Evolutionary conservation across 2,329 filamentous ascomycete genomes (phyloP), one percentile per base, ranked within the genome.

Genomic region (Epichloe typhina): DNA sequence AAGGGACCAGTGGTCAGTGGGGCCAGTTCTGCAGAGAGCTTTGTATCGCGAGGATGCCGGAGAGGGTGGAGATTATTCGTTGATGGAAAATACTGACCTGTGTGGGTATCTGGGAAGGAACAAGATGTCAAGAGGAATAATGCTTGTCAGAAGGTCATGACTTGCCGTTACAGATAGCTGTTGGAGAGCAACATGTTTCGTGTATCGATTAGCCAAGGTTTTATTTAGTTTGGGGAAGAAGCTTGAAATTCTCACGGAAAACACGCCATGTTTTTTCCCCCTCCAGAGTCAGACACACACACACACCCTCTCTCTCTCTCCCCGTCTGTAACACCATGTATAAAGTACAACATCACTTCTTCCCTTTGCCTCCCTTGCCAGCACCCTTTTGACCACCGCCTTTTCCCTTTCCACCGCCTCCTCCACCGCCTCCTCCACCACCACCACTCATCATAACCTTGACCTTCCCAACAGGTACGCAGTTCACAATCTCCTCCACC

Each of bases 401-500:
- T 17, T 33, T 38, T 65, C 64, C 4, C 59, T 64, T 51, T 65
- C 62, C 53, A 17, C 36, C 36, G 6, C 45, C 45, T 11, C 59
- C 64, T 17, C 69, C 66, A 2, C 23, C 21, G 1, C 21, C 21
- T 4, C 72, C 68, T 15, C 64, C 66, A 26, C 17, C 17, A 17
- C 17, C 17, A 1, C 81, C 81, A 13, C 76, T 72, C 72, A 86
- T 79, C 80, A 95, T 86, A 39, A 95, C 79, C 59, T 85, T 80
- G 38, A 93, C 79, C 64, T 86, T 91, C 35, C 83, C 77, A 0
- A 94, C 88, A 0, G 88, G 86, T 56, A 96, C 77, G 4, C 80
- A 78, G 58, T 91, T 90, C 50, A 89, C 79, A 15, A 88, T 77
- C 69, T 95, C 90, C 53, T 86, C 82, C 21, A 88, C 80, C 67